Percentiles rank a stretch among this genome's conserved stretches.
Conservation (phyloP, 225 moss, liverwort and hornwort genomes). For the Rhytidiadelphus loreus region DNA sequence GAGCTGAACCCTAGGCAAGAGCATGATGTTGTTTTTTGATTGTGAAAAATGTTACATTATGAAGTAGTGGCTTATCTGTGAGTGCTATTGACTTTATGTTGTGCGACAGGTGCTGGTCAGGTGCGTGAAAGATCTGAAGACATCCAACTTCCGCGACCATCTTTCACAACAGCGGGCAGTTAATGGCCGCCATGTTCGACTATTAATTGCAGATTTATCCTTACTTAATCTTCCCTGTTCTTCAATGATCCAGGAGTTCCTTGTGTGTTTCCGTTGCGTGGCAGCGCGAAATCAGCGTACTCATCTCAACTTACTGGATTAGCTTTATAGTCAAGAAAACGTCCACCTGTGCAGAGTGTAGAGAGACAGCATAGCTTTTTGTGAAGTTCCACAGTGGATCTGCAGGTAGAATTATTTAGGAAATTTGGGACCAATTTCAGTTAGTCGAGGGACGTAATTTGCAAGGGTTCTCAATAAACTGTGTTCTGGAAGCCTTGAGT, state of each 20-base stretch:
- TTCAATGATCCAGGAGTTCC: constrained; percentile 16
- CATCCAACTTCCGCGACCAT: not conserved
- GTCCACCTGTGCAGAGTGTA: constrained; percentile 19
- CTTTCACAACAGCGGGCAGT: not conserved
- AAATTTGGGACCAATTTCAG: not conserved
- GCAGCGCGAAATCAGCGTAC: constrained; percentile 25
- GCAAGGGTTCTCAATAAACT: not conserved
- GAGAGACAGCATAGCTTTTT: not conserved
- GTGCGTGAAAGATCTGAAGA: not conserved
- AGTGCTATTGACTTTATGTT: not conserved
- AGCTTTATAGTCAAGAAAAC: not conserved
- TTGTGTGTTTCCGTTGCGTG: constrained; percentile 15
- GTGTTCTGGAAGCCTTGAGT: not conserved
- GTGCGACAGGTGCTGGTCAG: constrained; percentile 11
- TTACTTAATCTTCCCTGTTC: not conserved
- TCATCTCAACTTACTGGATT: constrained; percentile 24
- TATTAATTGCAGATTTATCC: constrained; percentile 1
- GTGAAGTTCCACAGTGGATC: not conserved
- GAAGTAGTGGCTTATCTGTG: not conserved
- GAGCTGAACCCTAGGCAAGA: constrained; percentile 8
- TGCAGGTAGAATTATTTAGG: not conserved
- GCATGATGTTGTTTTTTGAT: not conserved
- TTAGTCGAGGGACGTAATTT: not conserved
- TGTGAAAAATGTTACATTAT: not conserved
- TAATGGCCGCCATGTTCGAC: not conserved